Evolutionary conservation across 1,284 basidiomycete genomes (phyloP).

Genomic region (Microbotryomycetes sp.): DNA sequence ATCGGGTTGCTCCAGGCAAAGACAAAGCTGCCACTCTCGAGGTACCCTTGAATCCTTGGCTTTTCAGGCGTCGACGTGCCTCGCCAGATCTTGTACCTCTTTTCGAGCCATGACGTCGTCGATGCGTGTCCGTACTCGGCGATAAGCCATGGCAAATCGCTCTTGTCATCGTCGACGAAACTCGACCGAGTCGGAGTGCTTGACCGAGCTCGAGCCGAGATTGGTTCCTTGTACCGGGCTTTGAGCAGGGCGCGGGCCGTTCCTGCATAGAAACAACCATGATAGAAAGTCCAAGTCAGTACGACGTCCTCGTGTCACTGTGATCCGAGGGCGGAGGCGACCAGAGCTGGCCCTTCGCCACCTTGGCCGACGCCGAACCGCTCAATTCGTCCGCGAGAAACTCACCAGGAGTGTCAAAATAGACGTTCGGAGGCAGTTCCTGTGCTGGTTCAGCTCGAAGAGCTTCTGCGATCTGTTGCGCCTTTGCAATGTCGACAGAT

Average conservation of each 20-base stretch:
- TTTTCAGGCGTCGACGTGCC: background rate
- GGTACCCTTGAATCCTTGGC: background rate
- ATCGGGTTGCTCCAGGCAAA: background rate
- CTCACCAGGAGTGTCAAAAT: background rate
- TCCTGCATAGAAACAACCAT: background rate
- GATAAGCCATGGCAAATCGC: background rate
- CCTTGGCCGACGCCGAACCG: background rate
- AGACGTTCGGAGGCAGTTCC: background rate
- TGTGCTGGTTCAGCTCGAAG: background rate
- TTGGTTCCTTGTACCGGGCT: background rate
- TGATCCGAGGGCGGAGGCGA: background rate
- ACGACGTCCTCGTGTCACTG: too few relatives aligned
- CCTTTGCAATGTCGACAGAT: background rate
- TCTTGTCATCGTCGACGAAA: background rate
- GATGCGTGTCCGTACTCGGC: background rate
- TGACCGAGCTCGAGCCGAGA: background rate
- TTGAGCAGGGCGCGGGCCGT: background rate
- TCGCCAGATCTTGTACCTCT: background rate
- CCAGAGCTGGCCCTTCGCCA: too few relatives aligned
- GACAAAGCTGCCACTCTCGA: background rate
- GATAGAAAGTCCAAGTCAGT: too few relatives aligned
- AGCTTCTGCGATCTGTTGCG: background rate
- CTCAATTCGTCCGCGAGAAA: background rate
- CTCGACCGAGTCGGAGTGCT: background rate
- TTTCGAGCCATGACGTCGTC: background rate